These are phyloP conservation scores for Auxenochlorella pyrenoidosa DNA, from an alignment of 139 green algal species.

Conservation along the genomic window DNA sequence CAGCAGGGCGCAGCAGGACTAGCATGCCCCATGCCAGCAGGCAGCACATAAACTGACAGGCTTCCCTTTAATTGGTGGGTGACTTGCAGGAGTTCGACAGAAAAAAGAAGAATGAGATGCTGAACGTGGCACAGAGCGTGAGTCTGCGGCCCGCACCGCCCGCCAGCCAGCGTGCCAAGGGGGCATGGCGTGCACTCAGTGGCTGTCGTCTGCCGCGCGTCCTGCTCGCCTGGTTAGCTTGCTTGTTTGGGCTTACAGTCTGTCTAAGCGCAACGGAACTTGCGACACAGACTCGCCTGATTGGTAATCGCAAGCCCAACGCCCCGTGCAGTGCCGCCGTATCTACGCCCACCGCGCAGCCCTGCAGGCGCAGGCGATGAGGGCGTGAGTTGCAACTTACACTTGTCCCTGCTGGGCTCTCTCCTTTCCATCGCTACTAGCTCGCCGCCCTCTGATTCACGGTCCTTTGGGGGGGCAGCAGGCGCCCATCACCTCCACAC, in stretches of 20 bases:
- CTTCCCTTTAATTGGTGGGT: neutral
- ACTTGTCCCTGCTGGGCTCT: neutral
- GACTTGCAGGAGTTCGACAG: slow-evolving; percentile 6
- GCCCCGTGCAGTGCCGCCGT: neutral
- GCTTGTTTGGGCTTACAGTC: neutral
- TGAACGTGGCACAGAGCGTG: slow-evolving; percentile 18
- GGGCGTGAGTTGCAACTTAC: neutral
- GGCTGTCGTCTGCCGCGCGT: neutral
- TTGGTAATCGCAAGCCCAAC: no score
- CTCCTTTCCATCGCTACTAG: no score
- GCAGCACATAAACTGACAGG: neutral
- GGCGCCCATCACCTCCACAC: neutral
- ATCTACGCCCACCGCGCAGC: slow-evolving; percentile 11
- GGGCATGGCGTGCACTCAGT: no score
- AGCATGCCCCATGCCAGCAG: neutral
- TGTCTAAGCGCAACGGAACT: neutral
- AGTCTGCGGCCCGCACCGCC: no score
- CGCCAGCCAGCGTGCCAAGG: no score
- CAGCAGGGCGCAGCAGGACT: neutral
- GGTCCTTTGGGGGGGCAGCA: neutral
- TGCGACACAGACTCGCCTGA: neutral
- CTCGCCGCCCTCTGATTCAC: neutral
- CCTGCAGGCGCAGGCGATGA: neutral
- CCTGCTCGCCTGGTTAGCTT: neutral
- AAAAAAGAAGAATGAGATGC: neutral